These are phyloP conservation scores for Cornus florida DNA, from an alignment of 148 eudicot species.

Conservation along the genomic window DNA sequence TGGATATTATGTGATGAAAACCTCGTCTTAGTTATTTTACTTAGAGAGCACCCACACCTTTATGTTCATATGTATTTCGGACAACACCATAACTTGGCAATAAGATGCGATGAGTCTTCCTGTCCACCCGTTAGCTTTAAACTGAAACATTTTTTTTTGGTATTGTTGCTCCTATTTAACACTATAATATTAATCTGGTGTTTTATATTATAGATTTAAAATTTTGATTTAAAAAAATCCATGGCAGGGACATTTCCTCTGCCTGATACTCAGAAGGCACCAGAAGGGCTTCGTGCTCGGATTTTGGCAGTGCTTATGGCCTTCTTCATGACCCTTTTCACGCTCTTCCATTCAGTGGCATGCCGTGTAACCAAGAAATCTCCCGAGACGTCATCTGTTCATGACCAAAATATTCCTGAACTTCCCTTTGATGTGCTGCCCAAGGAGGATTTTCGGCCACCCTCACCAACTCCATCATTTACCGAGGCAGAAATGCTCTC, in stretches of 20 bases:
- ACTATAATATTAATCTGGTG: not conserved
- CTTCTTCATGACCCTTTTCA: constrained; percentile 55
- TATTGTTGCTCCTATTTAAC: not conserved
- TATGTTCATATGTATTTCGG: no score
- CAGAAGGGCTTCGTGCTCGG: constrained; percentile 51
- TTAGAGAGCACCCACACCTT: no score
- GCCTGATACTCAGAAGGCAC: constrained; percentile 39
- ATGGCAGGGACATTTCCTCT: constrained; percentile 47
- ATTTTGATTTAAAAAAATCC: constrained; percentile 10
- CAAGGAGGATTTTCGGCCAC: constrained; percentile 60
- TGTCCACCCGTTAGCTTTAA: not conserved
- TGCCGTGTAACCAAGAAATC: constrained; percentile 50
- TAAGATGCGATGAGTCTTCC: not conserved
- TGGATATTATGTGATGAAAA: no score
- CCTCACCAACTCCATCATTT: constrained; percentile 62
- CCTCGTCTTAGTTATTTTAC: no score
- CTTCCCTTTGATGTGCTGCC: constrained; percentile 33
- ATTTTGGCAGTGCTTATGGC: constrained; percentile 52
- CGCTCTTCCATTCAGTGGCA: constrained; percentile 45
- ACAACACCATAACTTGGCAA: no score
- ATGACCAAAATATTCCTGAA: constrained; percentile 30
- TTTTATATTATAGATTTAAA: not conserved
- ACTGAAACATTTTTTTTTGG: no score
- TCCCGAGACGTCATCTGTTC: constrained; percentile 34
- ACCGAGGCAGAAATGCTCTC: constrained; percentile 57